Evolutionary conservation across 805 yeast genomes (phyloP), one percentile per base, ranked within the genome.

Genomic region (Ogataea dorogensis): DNA sequence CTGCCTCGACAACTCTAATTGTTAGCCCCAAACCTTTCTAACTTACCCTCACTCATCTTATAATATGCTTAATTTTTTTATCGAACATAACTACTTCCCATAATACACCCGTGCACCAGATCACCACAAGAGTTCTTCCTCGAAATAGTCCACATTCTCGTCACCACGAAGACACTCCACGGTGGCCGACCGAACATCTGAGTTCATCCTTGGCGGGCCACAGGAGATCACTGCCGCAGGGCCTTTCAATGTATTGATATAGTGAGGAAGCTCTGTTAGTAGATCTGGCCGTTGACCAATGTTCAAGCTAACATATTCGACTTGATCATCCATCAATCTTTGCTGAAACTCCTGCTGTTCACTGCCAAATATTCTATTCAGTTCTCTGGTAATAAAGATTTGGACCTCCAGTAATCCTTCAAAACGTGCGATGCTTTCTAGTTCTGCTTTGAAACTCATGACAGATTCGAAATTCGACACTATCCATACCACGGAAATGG

Each of bases 1-100:
- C 46, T 73, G 77, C 44, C 71, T 73, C 56, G 75, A 71, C 31
- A 30, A 31, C 16, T 30, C 40, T 36, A 14, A 15, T 14, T 28
- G 43, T 40, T 29, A 31, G 40, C 15, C 23, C n/a, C 5, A 7
- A 9, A 18, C 7, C n/a, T 3, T 3, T 14, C 18, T 25, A 8
- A 41, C 50, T 35, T 31, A 46, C 51, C 51, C 25, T 47, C 46
- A 11, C 46, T 31, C 36, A 42, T 35, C 14, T 24, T 23, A 14
- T 12, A 31, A 11, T 30, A 18, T 17, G n/a, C 18, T 22, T 28
- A 14, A 16, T 21, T 31, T 17, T 31, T 30, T 31, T 31, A 5
- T 21, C 25, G 18, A 26, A 27, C 27, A 33, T 15, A 19, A 22
- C 17, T 18, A 23, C 24, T 15, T 16, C 13, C 16, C 10, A n/a